A percentile compares a stretch with the other conserved stretches of the same genome.
Evolutionary conservation across 169 alveolate genomes (phyloP).

Genomic region (Eimeria acervulina): DNA sequence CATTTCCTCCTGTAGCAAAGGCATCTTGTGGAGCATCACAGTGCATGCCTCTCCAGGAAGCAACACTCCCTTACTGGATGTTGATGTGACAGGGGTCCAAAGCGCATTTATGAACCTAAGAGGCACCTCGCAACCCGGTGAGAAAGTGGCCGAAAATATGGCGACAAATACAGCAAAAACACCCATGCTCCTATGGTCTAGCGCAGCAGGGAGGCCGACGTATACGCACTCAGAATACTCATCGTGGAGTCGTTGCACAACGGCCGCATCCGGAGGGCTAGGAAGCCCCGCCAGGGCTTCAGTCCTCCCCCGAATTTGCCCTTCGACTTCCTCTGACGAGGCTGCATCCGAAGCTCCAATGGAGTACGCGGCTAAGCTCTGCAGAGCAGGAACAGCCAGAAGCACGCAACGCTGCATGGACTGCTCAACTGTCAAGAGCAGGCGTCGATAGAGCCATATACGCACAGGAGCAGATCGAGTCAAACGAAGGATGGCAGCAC

Average conservation of each 20-base stretch:
- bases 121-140: not conserved
- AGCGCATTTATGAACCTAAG: constrained; percentile 34
- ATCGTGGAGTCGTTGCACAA: constrained; percentile 17
- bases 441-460: not conserved
- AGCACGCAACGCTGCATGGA: not conserved
- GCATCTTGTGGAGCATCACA: constrained; percentile 27
- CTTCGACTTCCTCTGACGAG: not conserved
- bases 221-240: constrained; percentile 28
- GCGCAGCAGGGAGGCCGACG: not conserved
- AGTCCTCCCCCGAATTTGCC: not conserved
- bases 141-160: not conserved
- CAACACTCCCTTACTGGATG: not conserved
- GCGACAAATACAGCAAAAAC: not conserved
- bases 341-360: constrained; percentile 32
- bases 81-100: constrained; percentile 4
- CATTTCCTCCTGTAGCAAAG: constrained; percentile 63
- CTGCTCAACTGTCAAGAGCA: not conserved
- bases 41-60: constrained; percentile 51
- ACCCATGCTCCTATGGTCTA: not conserved
- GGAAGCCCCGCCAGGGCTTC: constrained; percentile 8
- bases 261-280: constrained; percentile 50
- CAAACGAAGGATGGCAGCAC: not conserved
- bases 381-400: constrained; percentile 1
- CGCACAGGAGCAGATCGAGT: not conserved
- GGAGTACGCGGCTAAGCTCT: constrained; percentile 63